Conservation (phyloP, 2,329 filamentous ascomycete genomes). For the Nothophoma quercina region DNA sequence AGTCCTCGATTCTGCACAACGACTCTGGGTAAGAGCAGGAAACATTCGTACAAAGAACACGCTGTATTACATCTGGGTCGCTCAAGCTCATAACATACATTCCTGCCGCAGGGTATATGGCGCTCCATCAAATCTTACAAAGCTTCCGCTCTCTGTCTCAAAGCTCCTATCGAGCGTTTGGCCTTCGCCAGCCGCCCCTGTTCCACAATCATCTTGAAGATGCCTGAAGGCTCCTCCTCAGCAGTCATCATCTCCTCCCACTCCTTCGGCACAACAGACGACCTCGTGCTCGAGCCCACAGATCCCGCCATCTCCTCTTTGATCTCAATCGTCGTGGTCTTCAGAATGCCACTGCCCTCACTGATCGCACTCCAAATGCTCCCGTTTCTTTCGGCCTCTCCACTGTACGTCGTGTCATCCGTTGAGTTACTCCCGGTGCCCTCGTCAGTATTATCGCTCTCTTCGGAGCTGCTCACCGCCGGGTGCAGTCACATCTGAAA, state of each 20-base stretch:
- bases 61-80: background rate
- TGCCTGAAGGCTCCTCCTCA: background rate
- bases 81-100: background rate
- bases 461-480: constrained; percentile 1
- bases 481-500: constrained; percentile 14
- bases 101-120: constrained; percentile 16
- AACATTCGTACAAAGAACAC: background rate
- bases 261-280: background rate
- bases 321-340: constrained; percentile 10
- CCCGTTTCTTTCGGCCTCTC: background rate
- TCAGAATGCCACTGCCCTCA: constrained; percentile 5
- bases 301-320: background rate
- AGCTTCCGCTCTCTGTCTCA: constrained; percentile 63
- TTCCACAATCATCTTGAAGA: constrained; percentile 1
- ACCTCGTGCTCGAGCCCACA: background rate
- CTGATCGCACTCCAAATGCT: background rate
- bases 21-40: background rate
- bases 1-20: background rate
- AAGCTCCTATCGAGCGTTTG: background rate
- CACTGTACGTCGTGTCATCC: constrained; percentile 1
- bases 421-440: background rate
- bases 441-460: constrained; percentile 1
- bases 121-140: constrained; percentile 75
- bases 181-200: constrained; percentile 2
- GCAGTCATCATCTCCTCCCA: background rate